Conservation (phyloP, 176 grass and related monocot species). For the Oryza glumipatula region DNA sequence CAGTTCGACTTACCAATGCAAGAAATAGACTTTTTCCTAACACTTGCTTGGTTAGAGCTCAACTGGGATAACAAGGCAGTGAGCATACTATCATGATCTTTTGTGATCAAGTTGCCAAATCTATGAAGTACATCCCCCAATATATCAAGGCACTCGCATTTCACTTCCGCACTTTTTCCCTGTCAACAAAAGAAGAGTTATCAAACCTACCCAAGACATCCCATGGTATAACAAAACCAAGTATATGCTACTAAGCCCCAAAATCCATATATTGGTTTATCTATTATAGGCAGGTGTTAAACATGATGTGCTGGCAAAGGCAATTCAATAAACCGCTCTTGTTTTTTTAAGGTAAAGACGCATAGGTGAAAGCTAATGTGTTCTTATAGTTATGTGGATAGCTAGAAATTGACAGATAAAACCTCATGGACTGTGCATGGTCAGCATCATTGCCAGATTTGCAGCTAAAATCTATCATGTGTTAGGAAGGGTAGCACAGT, state of each 20-base stretch:
- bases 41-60: conserved; percentile 82
- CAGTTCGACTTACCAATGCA: conserved; percentile 71
- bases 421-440: background rate
- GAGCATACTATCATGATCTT: conserved; percentile 86
- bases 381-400: background rate
- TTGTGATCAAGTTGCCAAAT: conserved; percentile 84
- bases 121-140: conserved; percentile 85
- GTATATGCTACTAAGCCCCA: background rate
- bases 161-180: conserved; percentile 91
- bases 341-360: background rate
- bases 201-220: background rate
- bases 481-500: background rate
- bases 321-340: background rate
- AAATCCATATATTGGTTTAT: background rate
- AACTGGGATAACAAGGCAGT: conserved; percentile 76
- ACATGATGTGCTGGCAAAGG: background rate
- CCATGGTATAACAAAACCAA: background rate
- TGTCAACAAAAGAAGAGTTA: conserved; percentile 47
- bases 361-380: background rate
- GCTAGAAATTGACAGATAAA: background rate
- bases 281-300: background rate
- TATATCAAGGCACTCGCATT: conserved; percentile 97
- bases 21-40: conserved; percentile 91
- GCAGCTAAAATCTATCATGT: background rate
- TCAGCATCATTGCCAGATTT: background rate